These are phyloP conservation scores for Fraxinus ornus DNA, from an alignment of 305 asterid species.

Conservation along the genomic window DNA sequence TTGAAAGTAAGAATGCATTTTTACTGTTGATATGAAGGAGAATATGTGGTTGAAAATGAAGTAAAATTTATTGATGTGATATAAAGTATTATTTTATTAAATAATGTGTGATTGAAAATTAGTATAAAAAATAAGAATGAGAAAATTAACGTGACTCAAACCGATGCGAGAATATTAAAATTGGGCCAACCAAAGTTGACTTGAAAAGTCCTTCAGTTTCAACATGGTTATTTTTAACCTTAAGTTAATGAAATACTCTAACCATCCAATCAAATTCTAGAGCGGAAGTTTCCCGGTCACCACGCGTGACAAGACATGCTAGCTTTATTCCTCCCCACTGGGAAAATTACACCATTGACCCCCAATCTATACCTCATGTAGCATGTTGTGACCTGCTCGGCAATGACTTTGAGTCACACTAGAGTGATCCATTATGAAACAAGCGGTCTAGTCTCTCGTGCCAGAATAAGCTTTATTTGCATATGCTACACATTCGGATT, in stretches of 20 bases:
- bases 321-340: not conserved
- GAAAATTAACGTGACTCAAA: too few relatives aligned
- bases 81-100: too few relatives aligned
- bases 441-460: not conserved
- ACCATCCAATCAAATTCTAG: not conserved
- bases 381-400: not conserved
- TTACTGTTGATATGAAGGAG: too few relatives aligned
- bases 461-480: not conserved
- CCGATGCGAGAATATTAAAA: too few relatives aligned
- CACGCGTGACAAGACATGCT: not conserved
- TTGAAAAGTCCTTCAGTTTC: not conserved
- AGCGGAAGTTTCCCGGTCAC: not conserved
- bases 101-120: too few relatives aligned
- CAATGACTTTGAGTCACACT: not conserved
- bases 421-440: not conserved
- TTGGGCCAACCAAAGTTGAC: not conserved
- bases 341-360: not conserved
- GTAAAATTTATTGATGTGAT: too few relatives aligned
- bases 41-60: too few relatives aligned
- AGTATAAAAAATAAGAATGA: too few relatives aligned
- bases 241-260: too few relatives aligned
- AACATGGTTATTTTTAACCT: not conserved
- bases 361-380: not conserved
- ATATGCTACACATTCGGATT: not conserved
- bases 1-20: too few relatives aligned